These are phyloP conservation scores for Globisporangium mamillatum DNA, from an alignment of 352 stramenopile species.

Conservation along the genomic window DNA sequence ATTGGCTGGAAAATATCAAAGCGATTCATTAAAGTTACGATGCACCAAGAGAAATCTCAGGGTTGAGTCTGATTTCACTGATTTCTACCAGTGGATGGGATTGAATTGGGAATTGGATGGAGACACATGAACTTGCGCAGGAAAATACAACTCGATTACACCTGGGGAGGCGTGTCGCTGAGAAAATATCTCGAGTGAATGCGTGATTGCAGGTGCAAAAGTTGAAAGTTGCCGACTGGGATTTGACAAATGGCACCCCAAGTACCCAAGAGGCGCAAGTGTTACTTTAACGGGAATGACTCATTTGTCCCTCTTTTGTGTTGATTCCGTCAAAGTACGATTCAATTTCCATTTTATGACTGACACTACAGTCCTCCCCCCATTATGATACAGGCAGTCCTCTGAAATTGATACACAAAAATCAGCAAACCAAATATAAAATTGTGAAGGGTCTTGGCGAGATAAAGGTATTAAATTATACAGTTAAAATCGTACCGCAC, in stretches of 20 bases:
- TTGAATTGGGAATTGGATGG: not conserved
- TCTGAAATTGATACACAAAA: no score
- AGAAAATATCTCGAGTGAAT: not conserved
- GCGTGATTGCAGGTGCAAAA: not conserved
- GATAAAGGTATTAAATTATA: no score
- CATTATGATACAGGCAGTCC: no score
- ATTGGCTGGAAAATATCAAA: slow-evolving; percentile 2
- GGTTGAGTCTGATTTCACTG: not conserved
- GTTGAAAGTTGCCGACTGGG: not conserved
- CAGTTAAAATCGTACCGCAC: no score
- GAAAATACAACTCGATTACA: not conserved
- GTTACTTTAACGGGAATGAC: slow-evolving; percentile 1
- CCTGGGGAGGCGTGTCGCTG: not conserved
- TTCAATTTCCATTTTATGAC: not conserved
- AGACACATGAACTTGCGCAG: not conserved
- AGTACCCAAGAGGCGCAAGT: not conserved
- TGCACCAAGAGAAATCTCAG: not conserved
- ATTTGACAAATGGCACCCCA: not conserved
- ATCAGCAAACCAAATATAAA: no score
- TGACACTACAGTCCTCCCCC: not conserved
- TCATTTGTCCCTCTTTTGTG: slow-evolving; percentile 2
- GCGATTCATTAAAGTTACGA: slow-evolving; percentile 1
- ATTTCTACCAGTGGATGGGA: not conserved
- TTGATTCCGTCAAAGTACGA: slow-evolving; percentile 1
- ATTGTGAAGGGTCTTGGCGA: no score